Percentiles rank a stretch among this genome's conserved stretches.
Evolutionary conservation across 257 asterid genomes (phyloP).

Genomic region (Solanum virginianum): DNA sequence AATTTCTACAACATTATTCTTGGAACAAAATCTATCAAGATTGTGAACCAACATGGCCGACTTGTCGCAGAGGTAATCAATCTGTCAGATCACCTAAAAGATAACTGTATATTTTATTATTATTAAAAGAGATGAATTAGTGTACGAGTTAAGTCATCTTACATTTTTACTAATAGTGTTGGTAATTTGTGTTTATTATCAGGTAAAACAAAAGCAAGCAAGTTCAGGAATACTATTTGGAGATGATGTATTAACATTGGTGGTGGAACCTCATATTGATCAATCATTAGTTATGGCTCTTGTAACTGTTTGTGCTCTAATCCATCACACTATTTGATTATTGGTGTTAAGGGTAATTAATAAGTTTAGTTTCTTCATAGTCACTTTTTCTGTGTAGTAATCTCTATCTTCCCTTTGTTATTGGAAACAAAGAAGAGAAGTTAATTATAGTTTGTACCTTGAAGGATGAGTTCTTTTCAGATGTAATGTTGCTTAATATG

Average conservation of each 20-base stretch:
- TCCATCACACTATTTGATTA: slow-evolving; percentile 16
- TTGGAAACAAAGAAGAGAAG: background rate
- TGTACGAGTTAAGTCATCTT: too few species aligned
- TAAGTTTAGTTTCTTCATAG: background rate
- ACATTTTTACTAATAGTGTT: background rate
- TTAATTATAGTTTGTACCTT: background rate
- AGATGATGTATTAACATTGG: slow-evolving; percentile 42
- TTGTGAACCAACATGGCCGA: slow-evolving; percentile 9
- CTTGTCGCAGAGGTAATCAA: slow-evolving; percentile 42
- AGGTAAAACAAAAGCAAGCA: slow-evolving; percentile 43
- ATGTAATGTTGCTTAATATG: background rate
- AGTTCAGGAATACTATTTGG: slow-evolving; percentile 38
- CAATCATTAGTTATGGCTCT: too few species aligned
- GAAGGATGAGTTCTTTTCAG: background rate
- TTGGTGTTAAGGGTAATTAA: background rate
- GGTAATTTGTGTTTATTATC: background rate
- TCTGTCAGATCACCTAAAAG: background rate
- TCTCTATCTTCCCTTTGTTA: background rate
- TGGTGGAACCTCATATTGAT: background rate
- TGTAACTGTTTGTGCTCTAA: too few species aligned
- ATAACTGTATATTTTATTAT: background rate
- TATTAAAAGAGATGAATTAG: too few species aligned
- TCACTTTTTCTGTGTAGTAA: background rate
- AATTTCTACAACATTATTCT: slow-evolving; percentile 11
- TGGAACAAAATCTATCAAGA: slow-evolving; percentile 19